Conservation (phyloP, 2,329 filamentous ascomycete species). For the Fusarium acutatum region DNA sequence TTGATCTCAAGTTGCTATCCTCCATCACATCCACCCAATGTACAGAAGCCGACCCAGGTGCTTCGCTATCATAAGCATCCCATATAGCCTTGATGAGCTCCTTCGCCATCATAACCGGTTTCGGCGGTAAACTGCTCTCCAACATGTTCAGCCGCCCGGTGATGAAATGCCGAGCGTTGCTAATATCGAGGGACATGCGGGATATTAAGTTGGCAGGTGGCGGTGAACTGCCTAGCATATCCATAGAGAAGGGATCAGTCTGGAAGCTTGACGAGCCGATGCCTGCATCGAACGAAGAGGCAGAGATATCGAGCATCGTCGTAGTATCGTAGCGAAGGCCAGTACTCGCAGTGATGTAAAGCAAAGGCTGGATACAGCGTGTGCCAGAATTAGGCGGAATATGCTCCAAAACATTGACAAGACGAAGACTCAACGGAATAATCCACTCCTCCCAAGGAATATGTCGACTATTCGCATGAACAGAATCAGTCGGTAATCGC, state of each 20-base stretch:
- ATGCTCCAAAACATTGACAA: constrained; percentile 46
- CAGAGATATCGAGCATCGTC: constrained; percentile 25
- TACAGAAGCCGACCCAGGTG: constrained; percentile 43
- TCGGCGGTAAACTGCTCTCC: constrained; percentile 52
- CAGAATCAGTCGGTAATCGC: constrained; percentile 41
- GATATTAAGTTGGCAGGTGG: constrained; percentile 30
- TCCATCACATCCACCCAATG: constrained; percentile 57
- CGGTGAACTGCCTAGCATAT: constrained; percentile 16
- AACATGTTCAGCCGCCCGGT: constrained; percentile 50
- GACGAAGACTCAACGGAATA: constrained; percentile 45
- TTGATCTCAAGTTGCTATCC: constrained; percentile 43
- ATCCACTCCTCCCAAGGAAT: constrained; percentile 50
- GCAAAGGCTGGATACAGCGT: constrained; percentile 48
- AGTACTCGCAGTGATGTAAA: constrained; percentile 50
- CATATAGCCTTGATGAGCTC: constrained; percentile 53
- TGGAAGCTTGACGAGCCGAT: constrained; percentile 3
- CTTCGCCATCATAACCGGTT: constrained; percentile 53
- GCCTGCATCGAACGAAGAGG: constrained; percentile 12
- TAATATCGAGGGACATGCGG: constrained; percentile 47
- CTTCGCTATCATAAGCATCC: constrained; percentile 51
- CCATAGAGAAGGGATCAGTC: constrained; percentile 14
- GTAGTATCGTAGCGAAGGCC: constrained; percentile 43
- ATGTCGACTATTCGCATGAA: constrained; percentile 27
- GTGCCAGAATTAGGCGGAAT: constrained; percentile 48
- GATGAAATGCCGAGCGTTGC: constrained; percentile 50